phyloP scores from a whole-genome alignment of 306 rosid species.

The Vachellia pachyceras region DNA sequence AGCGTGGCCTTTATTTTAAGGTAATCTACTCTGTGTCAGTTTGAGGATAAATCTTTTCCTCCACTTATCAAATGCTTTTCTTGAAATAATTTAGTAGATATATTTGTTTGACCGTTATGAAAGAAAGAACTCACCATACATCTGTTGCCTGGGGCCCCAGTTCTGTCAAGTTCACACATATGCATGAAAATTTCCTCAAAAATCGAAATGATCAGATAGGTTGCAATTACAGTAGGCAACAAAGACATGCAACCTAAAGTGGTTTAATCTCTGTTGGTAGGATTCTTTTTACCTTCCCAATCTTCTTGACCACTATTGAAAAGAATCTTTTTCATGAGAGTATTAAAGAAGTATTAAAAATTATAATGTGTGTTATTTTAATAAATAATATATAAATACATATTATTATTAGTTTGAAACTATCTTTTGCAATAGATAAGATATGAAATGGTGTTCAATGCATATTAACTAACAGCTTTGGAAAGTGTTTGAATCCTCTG shows the following conservation, averaged over 20 bases:
- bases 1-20: conserved; percentile 69
- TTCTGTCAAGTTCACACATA: conserved; percentile 22
- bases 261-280: neutral
- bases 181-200: neutral
- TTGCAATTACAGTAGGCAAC: conserved; percentile 7
- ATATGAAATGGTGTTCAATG: neutral
- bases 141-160: conserved; percentile 7
- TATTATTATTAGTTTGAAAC: neutral
- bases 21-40: conserved; percentile 50
- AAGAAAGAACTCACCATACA: neutral
- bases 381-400: neutral
- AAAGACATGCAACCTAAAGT: neutral
- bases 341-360: neutral
- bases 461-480: too few species aligned
- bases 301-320: neutral
- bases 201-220: neutral
- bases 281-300: neutral
- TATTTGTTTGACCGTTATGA: neutral
- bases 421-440: neutral
- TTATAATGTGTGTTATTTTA: neutral
- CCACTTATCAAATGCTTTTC: neutral
- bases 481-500: neutral
- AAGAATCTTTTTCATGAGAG: neutral
- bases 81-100: neutral
- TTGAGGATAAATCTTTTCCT: neutral